These are phyloP conservation scores for Filosporella fistucella DNA, from an alignment of 495 filamentous ascomycete genomes.

Conservation along the genomic window DNA sequence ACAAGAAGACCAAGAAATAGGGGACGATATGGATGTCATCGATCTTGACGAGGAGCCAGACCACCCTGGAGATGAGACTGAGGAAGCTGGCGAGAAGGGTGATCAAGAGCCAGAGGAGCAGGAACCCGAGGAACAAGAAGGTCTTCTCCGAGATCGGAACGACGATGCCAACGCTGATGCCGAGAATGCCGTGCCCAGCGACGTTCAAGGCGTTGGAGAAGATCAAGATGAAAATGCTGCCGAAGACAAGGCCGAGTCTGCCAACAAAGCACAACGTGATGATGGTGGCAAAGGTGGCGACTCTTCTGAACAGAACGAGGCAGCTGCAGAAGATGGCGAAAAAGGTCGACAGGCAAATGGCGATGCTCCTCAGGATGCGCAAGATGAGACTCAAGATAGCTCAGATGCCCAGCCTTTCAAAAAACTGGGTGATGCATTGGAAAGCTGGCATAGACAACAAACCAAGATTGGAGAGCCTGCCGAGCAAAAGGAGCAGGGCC, in stretches of 20 bases:
- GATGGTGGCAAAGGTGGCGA: conserved; percentile 43
- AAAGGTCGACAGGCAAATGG: conserved; percentile 38
- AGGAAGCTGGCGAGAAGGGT: conserved; percentile 29
- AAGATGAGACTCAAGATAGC: conserved; percentile 39
- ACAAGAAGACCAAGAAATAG: conserved; percentile 32
- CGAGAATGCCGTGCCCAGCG: conserved; percentile 64
- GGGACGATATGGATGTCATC: conserved; percentile 27
- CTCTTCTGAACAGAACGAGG: conserved; percentile 42
- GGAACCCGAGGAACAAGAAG: conserved; percentile 43
- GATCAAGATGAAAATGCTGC: conserved; percentile 52
- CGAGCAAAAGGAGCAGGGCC: conserved; percentile 47
- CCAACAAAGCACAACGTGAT: conserved; percentile 41
- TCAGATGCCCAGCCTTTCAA: conserved; percentile 67
- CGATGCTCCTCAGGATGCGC: conserved; percentile 45
- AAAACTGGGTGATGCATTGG: conserved; percentile 89
- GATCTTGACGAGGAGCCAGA: conserved; percentile 26
- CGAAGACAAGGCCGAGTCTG: conserved; percentile 35
- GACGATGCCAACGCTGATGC: conserved; percentile 50
- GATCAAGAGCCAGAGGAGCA: conserved; percentile 37
- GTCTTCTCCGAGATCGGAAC: conserved; percentile 29
- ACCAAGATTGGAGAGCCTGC: conserved; percentile 69
- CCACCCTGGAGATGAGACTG: conserved; percentile 21
- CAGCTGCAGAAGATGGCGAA: conserved; percentile 43
- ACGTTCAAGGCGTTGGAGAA: conserved; percentile 48
- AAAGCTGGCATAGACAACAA: conserved; percentile 84